phyloP scores from a whole-genome alignment of 148 eudicot species.

The Pharnaceum exiguum region DNA sequence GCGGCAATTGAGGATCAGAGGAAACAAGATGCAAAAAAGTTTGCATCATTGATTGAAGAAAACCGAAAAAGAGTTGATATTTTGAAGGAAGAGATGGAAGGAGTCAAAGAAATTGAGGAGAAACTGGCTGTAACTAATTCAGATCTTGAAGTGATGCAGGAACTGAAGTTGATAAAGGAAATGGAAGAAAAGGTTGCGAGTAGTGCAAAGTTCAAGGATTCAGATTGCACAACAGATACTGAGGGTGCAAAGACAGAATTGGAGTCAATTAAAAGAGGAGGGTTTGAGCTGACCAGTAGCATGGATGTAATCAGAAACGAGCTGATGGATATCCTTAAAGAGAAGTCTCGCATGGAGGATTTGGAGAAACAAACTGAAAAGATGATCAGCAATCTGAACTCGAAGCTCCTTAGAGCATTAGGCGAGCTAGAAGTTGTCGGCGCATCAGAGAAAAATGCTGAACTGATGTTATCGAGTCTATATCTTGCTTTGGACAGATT shows the following conservation, averaged over 20 bases:
- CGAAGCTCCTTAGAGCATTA: constrained; percentile 61
- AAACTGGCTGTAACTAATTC: constrained; percentile 36
- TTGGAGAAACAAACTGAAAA: constrained; percentile 41
- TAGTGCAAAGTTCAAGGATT: constrained; percentile 2
- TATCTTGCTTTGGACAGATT: constrained; percentile 38
- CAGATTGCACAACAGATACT: constrained; percentile 33
- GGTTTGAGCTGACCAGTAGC: constrained; percentile 60
- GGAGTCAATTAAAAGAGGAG: constrained; percentile 37
- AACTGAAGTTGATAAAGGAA: constrained; percentile 50
- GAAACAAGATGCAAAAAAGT: constrained; percentile 33
- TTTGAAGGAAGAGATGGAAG: constrained; percentile 37
- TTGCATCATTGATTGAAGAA: constrained; percentile 36
- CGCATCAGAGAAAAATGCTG: constrained; percentile 49
- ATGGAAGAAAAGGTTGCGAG: constrained; percentile 28
- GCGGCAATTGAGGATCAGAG: constrained; percentile 55
- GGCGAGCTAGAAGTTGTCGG: constrained; percentile 46
- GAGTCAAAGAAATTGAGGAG: constrained; percentile 37
- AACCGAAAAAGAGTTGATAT: constrained; percentile 33
- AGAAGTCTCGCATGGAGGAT: constrained; percentile 34
- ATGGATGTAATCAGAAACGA: constrained; percentile 68
- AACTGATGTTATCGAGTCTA: constrained; percentile 39
- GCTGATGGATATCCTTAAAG: constrained; percentile 30
- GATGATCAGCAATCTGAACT: constrained; percentile 42
- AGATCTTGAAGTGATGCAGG: constrained; percentile 50
- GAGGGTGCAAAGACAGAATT: constrained; percentile 55